phyloP scores from a whole-genome alignment of 2,329 filamentous ascomycete genomes.

The Apiospora saccharicola region DNA sequence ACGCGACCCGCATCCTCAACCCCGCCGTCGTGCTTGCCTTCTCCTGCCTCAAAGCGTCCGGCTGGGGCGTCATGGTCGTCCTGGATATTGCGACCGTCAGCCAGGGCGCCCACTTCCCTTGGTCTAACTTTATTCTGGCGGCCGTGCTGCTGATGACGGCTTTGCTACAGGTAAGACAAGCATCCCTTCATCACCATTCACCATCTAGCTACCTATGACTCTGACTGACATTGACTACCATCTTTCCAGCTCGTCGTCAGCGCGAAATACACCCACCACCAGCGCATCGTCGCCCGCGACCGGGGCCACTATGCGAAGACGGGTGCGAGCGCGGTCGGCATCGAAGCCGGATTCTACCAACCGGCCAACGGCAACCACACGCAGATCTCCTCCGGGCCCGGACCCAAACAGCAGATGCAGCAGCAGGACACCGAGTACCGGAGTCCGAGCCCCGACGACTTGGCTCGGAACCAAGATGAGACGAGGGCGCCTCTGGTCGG shows the following conservation, averaged over 20 bases:
- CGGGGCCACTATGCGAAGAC: slow-evolving; percentile 24
- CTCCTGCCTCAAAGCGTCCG: slow-evolving; percentile 29
- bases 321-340: neutral
- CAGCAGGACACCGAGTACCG: slow-evolving; percentile 7
- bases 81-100: slow-evolving; percentile 26
- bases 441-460: slow-evolving; percentile 5
- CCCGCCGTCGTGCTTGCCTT: slow-evolving; percentile 30
- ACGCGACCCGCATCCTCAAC: slow-evolving; percentile 26
- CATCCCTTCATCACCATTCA: neutral
- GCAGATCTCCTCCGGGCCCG: neutral
- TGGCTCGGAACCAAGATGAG: neutral
- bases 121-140: slow-evolving; percentile 27
- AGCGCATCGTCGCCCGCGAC: slow-evolving; percentile 26
- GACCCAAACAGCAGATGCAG: neutral
- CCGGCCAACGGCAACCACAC: neutral
- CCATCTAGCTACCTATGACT: neutral
- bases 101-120: neutral
- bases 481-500: neutral
- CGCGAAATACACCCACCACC: slow-evolving; percentile 29
- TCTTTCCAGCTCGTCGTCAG: slow-evolving; percentile 29
- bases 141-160: slow-evolving; percentile 26
- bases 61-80: slow-evolving; percentile 31
- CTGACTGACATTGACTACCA: neutral
- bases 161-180: neutral
- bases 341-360: slow-evolving; percentile 19